These are phyloP conservation scores for Coemansia javaensis DNA, from an alignment of 192 early-diverging fungal genomes.

Conservation along the genomic window DNA sequence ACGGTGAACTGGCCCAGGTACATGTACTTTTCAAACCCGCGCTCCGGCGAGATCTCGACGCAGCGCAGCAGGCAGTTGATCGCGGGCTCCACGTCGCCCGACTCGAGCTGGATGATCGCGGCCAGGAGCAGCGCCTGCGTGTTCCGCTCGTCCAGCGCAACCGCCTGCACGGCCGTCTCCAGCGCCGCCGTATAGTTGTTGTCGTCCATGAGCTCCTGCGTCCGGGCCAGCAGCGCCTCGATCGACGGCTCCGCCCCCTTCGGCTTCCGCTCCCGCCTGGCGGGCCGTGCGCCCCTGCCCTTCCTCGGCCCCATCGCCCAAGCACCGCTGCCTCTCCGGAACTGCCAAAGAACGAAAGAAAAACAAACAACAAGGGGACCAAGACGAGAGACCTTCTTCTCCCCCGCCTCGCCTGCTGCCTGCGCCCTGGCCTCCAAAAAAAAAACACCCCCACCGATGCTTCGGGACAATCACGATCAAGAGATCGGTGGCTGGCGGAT, in stretches of 20 bases:
- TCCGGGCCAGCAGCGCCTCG: conserved; percentile 57
- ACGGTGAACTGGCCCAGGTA: conserved; percentile 76
- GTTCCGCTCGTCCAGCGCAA: conserved; percentile 58
- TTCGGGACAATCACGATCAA: no score
- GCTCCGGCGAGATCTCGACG: conserved; percentile 62
- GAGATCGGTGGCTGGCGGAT: no score
- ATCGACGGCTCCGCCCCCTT: conserved; percentile 46
- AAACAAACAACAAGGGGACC: no score
- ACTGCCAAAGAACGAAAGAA: no score
- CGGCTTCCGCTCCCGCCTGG: neutral
- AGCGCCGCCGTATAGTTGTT: conserved; percentile 71
- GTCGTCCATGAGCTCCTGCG: conserved; percentile 66
- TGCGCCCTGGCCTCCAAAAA: no score
- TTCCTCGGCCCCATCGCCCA: conserved; percentile 19
- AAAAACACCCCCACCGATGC: no score
- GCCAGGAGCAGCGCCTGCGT: conserved; percentile 60
- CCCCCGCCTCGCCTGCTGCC: no score
- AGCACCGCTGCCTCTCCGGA: no score
- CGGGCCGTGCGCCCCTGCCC: conserved; percentile 7
- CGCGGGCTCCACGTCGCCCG: conserved; percentile 61
- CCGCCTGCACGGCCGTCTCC: conserved; percentile 63
- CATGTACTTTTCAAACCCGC: conserved; percentile 77
- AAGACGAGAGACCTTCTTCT: no score
- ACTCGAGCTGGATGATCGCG: conserved; percentile 74
- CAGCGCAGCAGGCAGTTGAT: conserved; percentile 53